Conservation (phyloP, 768 basidiomycete genomes). For the Mycena epipterygia region DNA sequence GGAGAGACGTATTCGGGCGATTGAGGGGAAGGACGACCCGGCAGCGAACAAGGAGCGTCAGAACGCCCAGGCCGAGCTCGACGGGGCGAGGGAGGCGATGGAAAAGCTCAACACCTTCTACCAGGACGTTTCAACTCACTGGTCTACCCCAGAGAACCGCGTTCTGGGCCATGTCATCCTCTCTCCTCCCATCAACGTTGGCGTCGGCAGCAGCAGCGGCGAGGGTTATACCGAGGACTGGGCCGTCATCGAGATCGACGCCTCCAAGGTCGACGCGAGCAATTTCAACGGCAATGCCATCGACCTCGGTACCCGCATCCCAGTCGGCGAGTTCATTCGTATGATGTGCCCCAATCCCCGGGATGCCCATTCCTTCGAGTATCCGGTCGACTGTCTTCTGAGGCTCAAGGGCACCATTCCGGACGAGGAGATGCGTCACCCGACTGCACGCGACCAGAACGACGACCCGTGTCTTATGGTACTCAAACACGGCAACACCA, state of each 20-base stretch:
- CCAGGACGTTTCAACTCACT: constrained; percentile 39
- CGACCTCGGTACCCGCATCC: constrained; percentile 42
- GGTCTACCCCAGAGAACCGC: constrained; percentile 37
- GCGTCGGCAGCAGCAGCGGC: constrained; percentile 18
- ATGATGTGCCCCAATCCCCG: not conserved
- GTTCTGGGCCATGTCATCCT: constrained; percentile 45
- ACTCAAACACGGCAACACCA: constrained; percentile 48
- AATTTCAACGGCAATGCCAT: constrained; percentile 48
- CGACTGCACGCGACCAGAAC: constrained; percentile 39
- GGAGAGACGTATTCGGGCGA: not conserved
- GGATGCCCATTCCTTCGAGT: constrained; percentile 38
- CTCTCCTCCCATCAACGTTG: constrained; percentile 43
- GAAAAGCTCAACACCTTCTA: constrained; percentile 32
- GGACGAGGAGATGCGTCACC: constrained; percentile 46
- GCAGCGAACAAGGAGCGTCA: not conserved
- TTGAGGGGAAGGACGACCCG: not conserved
- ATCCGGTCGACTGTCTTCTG: constrained; percentile 47
- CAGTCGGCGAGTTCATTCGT: not conserved
- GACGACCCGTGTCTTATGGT: constrained; percentile 48
- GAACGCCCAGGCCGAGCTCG: not conserved
- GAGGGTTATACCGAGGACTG: constrained; percentile 42
- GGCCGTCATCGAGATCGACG: constrained; percentile 42
- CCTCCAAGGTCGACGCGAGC: constrained; percentile 35
- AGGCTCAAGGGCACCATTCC: constrained; percentile 41
- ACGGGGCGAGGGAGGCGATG: constrained; percentile 22